Base-by-base conservation (phyloP, 176 grass and related monocot genomes). In the Oryza rufipogon region DNA sequence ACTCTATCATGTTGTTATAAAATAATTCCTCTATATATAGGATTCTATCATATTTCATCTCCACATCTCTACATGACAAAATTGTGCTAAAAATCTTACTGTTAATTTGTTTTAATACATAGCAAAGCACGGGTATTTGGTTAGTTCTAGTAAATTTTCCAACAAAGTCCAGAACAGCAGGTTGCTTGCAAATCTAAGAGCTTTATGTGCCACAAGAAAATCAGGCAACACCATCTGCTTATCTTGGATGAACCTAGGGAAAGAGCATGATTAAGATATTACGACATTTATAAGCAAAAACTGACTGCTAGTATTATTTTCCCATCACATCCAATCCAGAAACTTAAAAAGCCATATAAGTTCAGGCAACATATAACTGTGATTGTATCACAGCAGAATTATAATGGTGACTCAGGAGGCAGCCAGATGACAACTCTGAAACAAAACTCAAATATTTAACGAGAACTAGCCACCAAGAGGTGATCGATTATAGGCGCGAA, bases 261-360 rank as follows among this genome's bases (percentile, higher is more conserved):
- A 54, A 56, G 51, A 19, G 1, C 51, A 56, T 22, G 56, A 60
- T 60, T 60, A 2, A 19, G 7, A 60, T 22, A 60, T 60, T 2
- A n/a, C 20, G 69, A 2, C 11, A 6, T 76, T 47, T 41, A 8
- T 41, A 41, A 69, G 54, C 12, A 75, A 45, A 76, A 46, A 61
- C 23, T 38, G 19, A 7, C 0, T 46, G 9, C 64, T 25, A 26
- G 4, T 64, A 51, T 85, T 84, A 76, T 68, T 84, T 74, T 83
- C 23, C 44, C 7, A 76, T 71, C 17, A 66, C 32, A 80, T 68
- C 9, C 13, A 23, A 87, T 8, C 11, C 5, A 47, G 45, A 68
- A 73, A 86, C 60, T 73, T 48, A 28, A 49, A 49, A 67, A 60
- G 83, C 58, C 79, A 68, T 33, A 73, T 3, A 90, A 20, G 83